A percentile compares a stretch with the other conserved stretches of the same genome.
These are phyloP conservation scores for Helminthosporium solani DNA, from an alignment of 2,329 filamentous ascomycete species.

Conservation along the genomic window DNA sequence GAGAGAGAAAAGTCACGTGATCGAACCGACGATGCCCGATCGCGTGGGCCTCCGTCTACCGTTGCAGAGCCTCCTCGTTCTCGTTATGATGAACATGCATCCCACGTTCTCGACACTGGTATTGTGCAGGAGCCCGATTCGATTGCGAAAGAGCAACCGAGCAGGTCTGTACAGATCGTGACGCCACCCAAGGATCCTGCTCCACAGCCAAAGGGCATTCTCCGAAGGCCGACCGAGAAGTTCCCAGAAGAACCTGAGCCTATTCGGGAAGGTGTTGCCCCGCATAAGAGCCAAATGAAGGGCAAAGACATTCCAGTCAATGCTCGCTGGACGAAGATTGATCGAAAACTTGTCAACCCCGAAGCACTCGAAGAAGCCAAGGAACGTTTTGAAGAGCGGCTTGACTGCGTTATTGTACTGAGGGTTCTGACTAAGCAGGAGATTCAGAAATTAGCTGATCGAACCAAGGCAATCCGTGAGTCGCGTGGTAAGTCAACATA, in stretches of 20 bases:
- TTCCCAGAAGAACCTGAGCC: conserved; percentile 87
- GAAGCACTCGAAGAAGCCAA: conserved; percentile 83
- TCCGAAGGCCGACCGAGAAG: conserved; percentile 76
- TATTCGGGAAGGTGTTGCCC: conserved; percentile 84
- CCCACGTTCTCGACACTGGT: conserved; percentile 28
- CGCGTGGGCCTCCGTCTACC: conserved; percentile 23
- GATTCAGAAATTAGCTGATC: conserved; percentile 81
- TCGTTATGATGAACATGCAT: conserved; percentile 32
- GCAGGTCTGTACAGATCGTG: conserved; percentile 58
- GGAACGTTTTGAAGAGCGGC: conserved; percentile 87
- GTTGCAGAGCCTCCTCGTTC: conserved; percentile 23
- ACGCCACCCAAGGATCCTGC: conserved; percentile 70
- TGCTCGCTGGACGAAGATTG: conserved; percentile 92
- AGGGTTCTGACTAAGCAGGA: conserved; percentile 85
- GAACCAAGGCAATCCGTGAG: conserved; percentile 76
- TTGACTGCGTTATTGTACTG: conserved; percentile 91
- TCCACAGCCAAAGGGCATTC: conserved; percentile 70
- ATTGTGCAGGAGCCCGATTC: conserved; percentile 39
- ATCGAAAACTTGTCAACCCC: conserved; percentile 82
- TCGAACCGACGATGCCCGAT: conserved; percentile 22
- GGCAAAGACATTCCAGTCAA: conserved; percentile 67
- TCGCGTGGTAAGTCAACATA: conserved; percentile 6
- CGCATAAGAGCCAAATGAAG: conserved; percentile 83
- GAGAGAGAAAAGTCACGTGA: conserved; percentile 34
- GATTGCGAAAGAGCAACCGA: conserved; percentile 21